phyloP scores from a whole-genome alignment of 768 basidiomycete genomes.

The Mycena crocata region DNA sequence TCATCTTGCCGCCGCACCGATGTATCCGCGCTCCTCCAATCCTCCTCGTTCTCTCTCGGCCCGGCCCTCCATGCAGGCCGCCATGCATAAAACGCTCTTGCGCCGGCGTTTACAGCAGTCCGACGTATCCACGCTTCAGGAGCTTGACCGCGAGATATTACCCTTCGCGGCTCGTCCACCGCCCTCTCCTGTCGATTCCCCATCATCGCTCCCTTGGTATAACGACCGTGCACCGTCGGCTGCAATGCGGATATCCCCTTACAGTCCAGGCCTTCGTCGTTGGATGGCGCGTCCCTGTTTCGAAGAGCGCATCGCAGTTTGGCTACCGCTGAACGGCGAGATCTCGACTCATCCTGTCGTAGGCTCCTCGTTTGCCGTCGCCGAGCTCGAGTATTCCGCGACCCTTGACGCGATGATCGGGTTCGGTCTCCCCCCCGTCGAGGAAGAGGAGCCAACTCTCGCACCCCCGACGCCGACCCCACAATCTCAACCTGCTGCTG shows the following conservation, averaged over 20 bases:
- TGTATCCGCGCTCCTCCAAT: constrained; percentile 72
- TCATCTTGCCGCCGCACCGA: constrained; percentile 46
- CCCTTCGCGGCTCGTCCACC: constrained; percentile 33
- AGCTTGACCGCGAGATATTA: constrained; percentile 28
- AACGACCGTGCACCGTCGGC: constrained; percentile 29
- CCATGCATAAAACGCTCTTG: constrained; percentile 64
- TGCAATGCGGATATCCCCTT: constrained; percentile 44
- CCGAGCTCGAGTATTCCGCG: constrained; percentile 79
- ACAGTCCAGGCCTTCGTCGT: constrained; percentile 68
- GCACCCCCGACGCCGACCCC: background rate
- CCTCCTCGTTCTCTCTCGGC: constrained; percentile 48
- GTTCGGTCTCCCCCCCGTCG: constrained; percentile 46
- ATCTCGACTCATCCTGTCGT: constrained; percentile 55
- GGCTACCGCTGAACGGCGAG: constrained; percentile 55
- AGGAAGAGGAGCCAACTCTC: constrained; percentile 34
- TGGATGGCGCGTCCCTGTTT: constrained; percentile 83
- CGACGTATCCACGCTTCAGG: constrained; percentile 26
- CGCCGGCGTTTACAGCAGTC: constrained; percentile 55
- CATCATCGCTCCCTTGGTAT: constrained; percentile 20
- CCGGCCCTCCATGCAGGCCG: constrained; percentile 54
- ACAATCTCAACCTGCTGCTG: constrained; percentile 26
- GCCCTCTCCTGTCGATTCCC: constrained; percentile 27
- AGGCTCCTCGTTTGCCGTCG: constrained; percentile 68
- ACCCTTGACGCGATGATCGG: constrained; percentile 74
- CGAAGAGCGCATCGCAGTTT: constrained; percentile 75